These are phyloP conservation scores for Penicillium crystallinum DNA, from an alignment of 495 filamentous ascomycete species.

Conservation along the genomic window DNA sequence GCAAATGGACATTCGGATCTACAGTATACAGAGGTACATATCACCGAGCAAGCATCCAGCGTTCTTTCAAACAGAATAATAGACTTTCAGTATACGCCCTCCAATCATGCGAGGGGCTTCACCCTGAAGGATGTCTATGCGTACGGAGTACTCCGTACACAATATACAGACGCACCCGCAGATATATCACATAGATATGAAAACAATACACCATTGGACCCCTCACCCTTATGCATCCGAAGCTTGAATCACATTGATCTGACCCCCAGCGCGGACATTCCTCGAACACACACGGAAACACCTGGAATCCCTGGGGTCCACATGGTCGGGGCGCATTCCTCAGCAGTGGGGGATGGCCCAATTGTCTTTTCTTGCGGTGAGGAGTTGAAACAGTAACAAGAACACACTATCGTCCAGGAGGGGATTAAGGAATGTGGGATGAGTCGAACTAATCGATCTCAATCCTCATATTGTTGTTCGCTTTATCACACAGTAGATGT, in stretches of 20 bases:
- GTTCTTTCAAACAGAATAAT: too few relatives aligned
- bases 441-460: background rate
- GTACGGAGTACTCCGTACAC: too few relatives aligned
- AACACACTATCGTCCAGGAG: background rate
- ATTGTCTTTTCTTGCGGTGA: slow-evolving; percentile 7
- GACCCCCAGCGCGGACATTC: slow-evolving; percentile 1
- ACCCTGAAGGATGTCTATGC: background rate
- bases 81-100: too few relatives aligned
- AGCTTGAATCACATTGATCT: background rate
- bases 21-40: too few relatives aligned
- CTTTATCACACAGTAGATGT: too few relatives aligned
- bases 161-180: too few relatives aligned
- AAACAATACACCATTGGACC: background rate
- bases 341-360: slow-evolving; percentile 4
- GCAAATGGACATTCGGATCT: background rate
- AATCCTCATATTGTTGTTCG: background rate
- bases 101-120: background rate
- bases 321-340: slow-evolving; percentile 12
- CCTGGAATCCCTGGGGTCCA: slow-evolving; percentile 19
- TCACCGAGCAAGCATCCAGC: too few relatives aligned
- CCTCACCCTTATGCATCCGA: background rate
- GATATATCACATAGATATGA: background rate
- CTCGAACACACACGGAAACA: background rate
- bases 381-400: slow-evolving; percentile 3
- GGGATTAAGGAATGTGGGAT: slow-evolving; percentile 3